Conservation (phyloP, 768 basidiomycete species). For the Lentinus tigrinus region DNA sequence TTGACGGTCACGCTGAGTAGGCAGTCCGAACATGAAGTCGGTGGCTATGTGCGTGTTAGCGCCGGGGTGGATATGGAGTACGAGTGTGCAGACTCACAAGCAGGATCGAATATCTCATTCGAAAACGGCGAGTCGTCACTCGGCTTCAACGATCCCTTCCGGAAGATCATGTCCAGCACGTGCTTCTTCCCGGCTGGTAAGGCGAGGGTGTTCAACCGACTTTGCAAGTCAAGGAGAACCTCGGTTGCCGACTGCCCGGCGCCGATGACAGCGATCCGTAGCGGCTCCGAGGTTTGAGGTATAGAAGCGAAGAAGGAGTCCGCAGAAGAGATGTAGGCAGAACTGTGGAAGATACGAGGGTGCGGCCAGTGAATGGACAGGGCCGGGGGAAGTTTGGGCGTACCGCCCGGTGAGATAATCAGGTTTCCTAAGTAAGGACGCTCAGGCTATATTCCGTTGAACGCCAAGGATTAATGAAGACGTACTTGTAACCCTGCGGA, state of each 20-base stretch:
- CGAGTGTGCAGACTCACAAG: slow-evolving; percentile 29
- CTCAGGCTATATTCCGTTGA: not conserved
- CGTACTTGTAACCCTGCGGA: slow-evolving; percentile 40
- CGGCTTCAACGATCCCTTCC: slow-evolving; percentile 48
- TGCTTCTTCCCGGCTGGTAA: slow-evolving; percentile 29
- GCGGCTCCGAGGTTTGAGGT: slow-evolving; percentile 26
- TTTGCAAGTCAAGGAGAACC: slow-evolving; percentile 44
- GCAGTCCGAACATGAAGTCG: slow-evolving; percentile 38
- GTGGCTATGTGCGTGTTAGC: slow-evolving; percentile 33
- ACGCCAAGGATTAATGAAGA: not conserved
- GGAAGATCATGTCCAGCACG: slow-evolving; percentile 49
- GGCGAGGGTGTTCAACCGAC: slow-evolving; percentile 35
- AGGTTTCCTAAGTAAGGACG: slow-evolving; percentile 38
- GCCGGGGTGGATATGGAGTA: not conserved
- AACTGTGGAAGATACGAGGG: slow-evolving; percentile 44
- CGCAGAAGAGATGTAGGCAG: slow-evolving; percentile 41
- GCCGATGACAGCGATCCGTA: slow-evolving; percentile 46
- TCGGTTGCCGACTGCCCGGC: slow-evolving; percentile 50
- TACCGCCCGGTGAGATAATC: slow-evolving; percentile 51
- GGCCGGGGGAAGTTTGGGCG: slow-evolving; percentile 41
- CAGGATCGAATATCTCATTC: slow-evolving; percentile 56
- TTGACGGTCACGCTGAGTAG: slow-evolving; percentile 35
- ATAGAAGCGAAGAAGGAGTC: slow-evolving; percentile 32
- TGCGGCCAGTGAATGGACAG: slow-evolving; percentile 32
- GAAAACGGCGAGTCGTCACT: slow-evolving; percentile 54